These are phyloP conservation scores for Spathaspora sp. DNA, from an alignment of 805 yeast genomes.

Conservation along the genomic window DNA sequence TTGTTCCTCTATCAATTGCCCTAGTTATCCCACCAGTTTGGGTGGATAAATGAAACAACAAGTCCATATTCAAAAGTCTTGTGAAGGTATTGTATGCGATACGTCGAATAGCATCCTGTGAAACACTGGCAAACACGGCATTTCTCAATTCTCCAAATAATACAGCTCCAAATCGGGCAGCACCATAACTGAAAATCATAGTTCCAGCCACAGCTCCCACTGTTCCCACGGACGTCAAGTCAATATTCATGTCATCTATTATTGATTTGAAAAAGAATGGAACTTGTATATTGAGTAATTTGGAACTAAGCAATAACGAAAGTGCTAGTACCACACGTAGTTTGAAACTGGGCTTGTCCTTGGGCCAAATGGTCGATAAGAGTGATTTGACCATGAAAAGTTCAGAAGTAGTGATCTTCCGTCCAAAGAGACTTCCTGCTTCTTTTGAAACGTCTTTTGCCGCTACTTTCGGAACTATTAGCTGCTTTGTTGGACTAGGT, in stretches of 20 bases:
- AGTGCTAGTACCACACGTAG: slow-evolving; percentile 75
- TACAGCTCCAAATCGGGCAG: slow-evolving; percentile 91
- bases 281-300: slow-evolving; percentile 88
- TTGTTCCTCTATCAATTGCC: slow-evolving; percentile 96
- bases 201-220: slow-evolving; percentile 64
- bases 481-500: not conserved
- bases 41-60: slow-evolving; percentile 82
- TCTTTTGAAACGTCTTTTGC: slow-evolving; percentile 1
- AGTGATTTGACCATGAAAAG: slow-evolving; percentile 59
- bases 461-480: not conserved
- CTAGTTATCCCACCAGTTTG: slow-evolving; percentile 96
- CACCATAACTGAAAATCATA: slow-evolving; percentile 81
- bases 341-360: slow-evolving; percentile 60
- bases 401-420: slow-evolving; percentile 37
- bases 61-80: slow-evolving; percentile 79
- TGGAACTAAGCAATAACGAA: slow-evolving; percentile 69
- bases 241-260: slow-evolving; percentile 89
- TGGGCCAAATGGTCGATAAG: slow-evolving; percentile 78
- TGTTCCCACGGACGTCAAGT: slow-evolving; percentile 67
- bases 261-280: slow-evolving; percentile 88
- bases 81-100: slow-evolving; percentile 86
- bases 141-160: slow-evolving; percentile 91
- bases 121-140: slow-evolving; percentile 93
- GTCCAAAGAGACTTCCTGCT: slow-evolving; percentile 19
- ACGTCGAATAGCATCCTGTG: slow-evolving; percentile 87